A percentile compares a stretch with the other conserved stretches of the same genome.
phyloP scores from a whole-genome alignment of 2,329 filamentous ascomycete genomes.

The Apiospora phragmitis region DNA sequence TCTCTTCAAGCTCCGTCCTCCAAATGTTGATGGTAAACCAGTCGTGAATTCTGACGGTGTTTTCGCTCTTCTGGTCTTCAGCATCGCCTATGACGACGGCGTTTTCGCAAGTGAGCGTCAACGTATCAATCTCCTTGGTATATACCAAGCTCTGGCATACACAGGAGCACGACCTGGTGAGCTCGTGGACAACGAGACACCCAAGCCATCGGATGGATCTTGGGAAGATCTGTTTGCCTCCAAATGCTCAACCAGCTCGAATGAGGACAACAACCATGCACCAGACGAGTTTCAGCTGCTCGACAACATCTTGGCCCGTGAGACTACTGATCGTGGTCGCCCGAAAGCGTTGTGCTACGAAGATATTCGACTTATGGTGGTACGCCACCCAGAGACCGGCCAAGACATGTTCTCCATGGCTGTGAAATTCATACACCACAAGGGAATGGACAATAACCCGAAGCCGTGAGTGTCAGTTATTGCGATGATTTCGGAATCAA shows the following conservation, averaged over 20 bases:
- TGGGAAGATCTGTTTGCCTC: conserved; percentile 25
- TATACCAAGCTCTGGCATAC: conserved; percentile 30
- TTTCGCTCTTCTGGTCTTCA: background rate
- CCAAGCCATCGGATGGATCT: conserved; percentile 27
- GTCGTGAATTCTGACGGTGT: background rate
- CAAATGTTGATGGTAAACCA: background rate
- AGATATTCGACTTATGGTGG: too few species aligned
- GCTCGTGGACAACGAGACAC: conserved; percentile 29
- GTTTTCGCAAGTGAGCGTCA: conserved; percentile 20
- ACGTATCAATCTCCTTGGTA: conserved; percentile 25
- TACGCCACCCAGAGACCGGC: too few species aligned
- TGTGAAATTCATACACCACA: too few species aligned
- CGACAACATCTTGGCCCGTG: conserved; percentile 17
- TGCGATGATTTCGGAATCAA: too few species aligned
- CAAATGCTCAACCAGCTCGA: conserved; percentile 17
- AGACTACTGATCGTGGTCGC: conserved; percentile 21
- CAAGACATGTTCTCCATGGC: too few species aligned
- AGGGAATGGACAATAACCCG: too few species aligned
- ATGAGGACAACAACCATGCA: conserved; percentile 17
- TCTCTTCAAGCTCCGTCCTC: conserved; percentile 22
- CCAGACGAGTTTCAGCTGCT: conserved; percentile 25
- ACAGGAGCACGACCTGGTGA: conserved; percentile 29
- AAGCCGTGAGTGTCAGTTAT: too few species aligned
- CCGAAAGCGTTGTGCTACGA: too few species aligned
- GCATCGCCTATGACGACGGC: background rate